Evolutionary conservation across 768 basidiomycete genomes (phyloP), one percentile per base, ranked within the genome.

Genomic region (Sporobolomyces roseus): DNA sequence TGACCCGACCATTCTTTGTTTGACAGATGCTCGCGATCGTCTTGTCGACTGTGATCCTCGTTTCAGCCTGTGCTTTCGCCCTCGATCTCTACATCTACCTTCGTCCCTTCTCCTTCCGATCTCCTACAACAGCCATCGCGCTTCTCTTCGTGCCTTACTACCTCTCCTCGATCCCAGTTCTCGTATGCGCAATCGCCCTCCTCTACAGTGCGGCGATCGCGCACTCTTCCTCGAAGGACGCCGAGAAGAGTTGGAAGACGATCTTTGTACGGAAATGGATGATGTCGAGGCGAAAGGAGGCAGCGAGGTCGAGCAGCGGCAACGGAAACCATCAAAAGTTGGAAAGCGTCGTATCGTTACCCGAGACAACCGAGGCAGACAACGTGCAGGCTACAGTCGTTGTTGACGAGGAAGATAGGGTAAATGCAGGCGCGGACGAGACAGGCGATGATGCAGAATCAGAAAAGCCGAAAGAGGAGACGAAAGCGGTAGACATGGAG

Each of bases 41-140:
- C 9, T 23, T 56, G 12, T 12, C 9, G 6, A 56, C 35, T 13
- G 54, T 56, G 13, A 56, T 56, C 14, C 35, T 56, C 54, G 6
- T 56, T 10, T 38, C 38, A 12, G n/a, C 38, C 23, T 14, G n/a
- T 10, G 25, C 54, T 19, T n/a, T 56, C 54, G 54, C n/a, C n/a
- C 54, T 56, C 54, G 54, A 43, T 12, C 41, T 56, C 36, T 56
- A 38, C n/a, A 36, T 56, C 36, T 56, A 56, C 35, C n/a, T 56
- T 9, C 54, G 54, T 3, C 54, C 54, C 17, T 56, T 56, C 54
- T 56, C 54, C 9, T 41, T 56, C 23, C 38, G 14, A 5, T 56
- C 54, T 10, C 38, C 35, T n/a, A 21, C 23, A n/a, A 56, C 36
- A 5, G 36, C 54, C 13, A n/a, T n/a, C 35, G 38, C 54, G 12